phyloP scores from a whole-genome alignment of 2,329 filamentous ascomycete species.

The Penicillium psychrosexuale region DNA sequence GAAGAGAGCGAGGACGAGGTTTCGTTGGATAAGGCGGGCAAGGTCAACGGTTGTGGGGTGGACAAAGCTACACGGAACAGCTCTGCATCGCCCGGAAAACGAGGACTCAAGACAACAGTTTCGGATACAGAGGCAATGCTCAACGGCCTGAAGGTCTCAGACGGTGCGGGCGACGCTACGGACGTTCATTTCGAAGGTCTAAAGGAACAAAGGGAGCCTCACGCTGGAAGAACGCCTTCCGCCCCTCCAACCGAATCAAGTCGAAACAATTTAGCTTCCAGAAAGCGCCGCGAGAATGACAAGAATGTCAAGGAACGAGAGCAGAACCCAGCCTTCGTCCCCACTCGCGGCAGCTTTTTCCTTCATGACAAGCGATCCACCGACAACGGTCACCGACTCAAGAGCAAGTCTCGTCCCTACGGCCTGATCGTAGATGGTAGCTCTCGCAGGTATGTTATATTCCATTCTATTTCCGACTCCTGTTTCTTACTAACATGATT shows the following conservation, averaged over 20 bases:
- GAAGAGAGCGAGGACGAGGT: constrained; percentile 54
- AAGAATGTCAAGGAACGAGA: constrained; percentile 86
- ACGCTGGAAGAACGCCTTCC: constrained; percentile 39
- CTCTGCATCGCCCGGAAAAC: constrained; percentile 33
- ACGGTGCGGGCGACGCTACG: constrained; percentile 34
- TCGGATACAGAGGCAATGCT: constrained; percentile 61
- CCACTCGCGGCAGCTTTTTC: constrained; percentile 91
- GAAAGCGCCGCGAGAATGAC: constrained; percentile 79
- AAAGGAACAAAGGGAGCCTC: constrained; percentile 27
- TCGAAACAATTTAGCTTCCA: constrained; percentile 62
- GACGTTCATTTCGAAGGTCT: constrained; percentile 53
- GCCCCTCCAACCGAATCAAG: constrained; percentile 37
- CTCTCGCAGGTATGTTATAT: constrained; percentile 40
- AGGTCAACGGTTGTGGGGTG: constrained; percentile 28
- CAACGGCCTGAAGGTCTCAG: constrained; percentile 54
- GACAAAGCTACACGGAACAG: constrained; percentile 35
- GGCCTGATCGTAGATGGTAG: constrained; percentile 45
- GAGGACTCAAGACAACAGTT: constrained; percentile 38
- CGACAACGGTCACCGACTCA: constrained; percentile 72
- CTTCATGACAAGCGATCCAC: constrained; percentile 89
- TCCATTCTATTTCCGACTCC: background rate
- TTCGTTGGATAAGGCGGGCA: constrained; percentile 26
- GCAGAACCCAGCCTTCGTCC: constrained; percentile 87
- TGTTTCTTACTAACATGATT: constrained; percentile 25
- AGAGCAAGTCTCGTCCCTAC: constrained; percentile 57